These are phyloP conservation scores for Ustilago trichophora DNA, from an alignment of 1,284 basidiomycete species.

Conservation along the genomic window DNA sequence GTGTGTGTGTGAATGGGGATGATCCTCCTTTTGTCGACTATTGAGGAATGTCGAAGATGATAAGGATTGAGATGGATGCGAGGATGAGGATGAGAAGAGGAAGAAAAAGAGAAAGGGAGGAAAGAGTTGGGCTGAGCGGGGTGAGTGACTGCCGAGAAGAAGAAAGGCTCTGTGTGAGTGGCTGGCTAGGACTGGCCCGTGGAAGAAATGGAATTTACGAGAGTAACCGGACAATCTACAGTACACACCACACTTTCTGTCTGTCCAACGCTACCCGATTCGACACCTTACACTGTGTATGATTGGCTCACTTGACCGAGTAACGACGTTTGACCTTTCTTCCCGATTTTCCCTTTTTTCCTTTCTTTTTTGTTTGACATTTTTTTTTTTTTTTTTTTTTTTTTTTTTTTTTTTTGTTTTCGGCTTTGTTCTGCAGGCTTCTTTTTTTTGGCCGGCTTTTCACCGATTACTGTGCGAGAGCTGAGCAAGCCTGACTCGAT, in stretches of 20 bases:
- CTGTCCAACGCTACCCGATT: too few species aligned
- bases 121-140: too few species aligned
- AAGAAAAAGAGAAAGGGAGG: too few species aligned
- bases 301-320: too few species aligned
- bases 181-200: too few species aligned
- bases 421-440: slow-evolving; percentile 26
- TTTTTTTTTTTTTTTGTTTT: slow-evolving; percentile 1
- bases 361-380: background rate
- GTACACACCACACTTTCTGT: too few species aligned
- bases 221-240: too few species aligned
- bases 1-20: background rate
- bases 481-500: background rate
- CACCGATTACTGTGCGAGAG: background rate
- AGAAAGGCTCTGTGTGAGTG: too few species aligned
- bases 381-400: slow-evolving; percentile 1
- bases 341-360: slow-evolving; percentile 1
- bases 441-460: slow-evolving; percentile 18
- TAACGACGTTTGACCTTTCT: too few species aligned
- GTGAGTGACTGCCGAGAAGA: too few species aligned
- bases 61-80: background rate
- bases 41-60: slow-evolving; percentile 6
- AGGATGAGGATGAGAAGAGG: slow-evolving; percentile 14
- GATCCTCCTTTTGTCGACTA: slow-evolving; percentile 19
- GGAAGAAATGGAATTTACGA: too few species aligned
- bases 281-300: too few species aligned